Base-by-base conservation (phyloP, 2,329 filamentous ascomycete genomes). In the Huntiella decipiens region DNA sequence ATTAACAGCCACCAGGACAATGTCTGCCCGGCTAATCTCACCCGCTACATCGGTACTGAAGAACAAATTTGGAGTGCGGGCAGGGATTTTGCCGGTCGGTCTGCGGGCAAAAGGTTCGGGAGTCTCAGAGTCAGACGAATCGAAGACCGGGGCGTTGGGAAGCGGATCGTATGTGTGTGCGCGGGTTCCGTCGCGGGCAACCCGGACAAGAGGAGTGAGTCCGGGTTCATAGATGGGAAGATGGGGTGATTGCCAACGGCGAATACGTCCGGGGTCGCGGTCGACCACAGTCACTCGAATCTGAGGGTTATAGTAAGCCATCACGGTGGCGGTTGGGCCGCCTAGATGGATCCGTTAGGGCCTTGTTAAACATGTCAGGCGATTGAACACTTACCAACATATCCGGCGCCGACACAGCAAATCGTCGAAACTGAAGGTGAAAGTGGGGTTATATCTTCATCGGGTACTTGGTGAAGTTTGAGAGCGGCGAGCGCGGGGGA, bases 181-280 rank as follows among this genome's bases (percentile, higher is more conserved):
- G 48, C 63, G 67, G 34, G 66, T 63, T 35, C 74, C 74, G 54
- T 78, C 74, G 45, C 78, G 71, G 44, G 74, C 71, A 41, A 75
- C 65, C 50, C 73, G 68, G 31, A 87, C 74, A 48, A 86, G 72
- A 43, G 82, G 71, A 45, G 70, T 63, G 19, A 88, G 66, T 8
- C 77, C 79, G 0, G 79, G 78, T 60, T 88, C 82, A 60, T 82
- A 79, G 51, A 87, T 82, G 38, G 82, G 82, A 12, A 84, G 71
- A 52, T 79, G 70, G 38, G 69, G 66, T 1, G 80, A 82, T 54
- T 83, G 79, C 82, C 82, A 88, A 50, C 73, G 70, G 43, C 67
- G 68, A 51, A 87, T 83, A 39, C 80, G 73, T 35, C 58, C 61
- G 44, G 65, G 65, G 56, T 83, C 77, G 50, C 73, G 66, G 57